phyloP scores from a whole-genome alignment of 192 early-diverging fungal species.

The Umbelopsis sp. region DNA sequence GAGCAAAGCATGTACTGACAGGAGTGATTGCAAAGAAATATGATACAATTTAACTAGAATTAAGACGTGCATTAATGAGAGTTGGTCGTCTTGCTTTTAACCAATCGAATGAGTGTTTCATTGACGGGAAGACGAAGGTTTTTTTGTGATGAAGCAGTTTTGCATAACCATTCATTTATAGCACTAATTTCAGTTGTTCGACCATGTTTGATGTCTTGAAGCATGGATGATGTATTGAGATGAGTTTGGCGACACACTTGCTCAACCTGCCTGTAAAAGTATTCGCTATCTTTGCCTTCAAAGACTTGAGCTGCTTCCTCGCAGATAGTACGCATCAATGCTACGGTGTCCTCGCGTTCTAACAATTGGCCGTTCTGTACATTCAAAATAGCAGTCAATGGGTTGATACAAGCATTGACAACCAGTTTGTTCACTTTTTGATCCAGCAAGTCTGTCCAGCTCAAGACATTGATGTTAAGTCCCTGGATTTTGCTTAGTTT shows the following conservation, averaged over 20 bases:
- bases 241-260: conserved; percentile 42
- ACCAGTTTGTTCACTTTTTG: conserved; percentile 61
- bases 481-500: conserved; percentile 20
- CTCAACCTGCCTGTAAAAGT: conserved; percentile 43
- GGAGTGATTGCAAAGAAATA: too few species aligned
- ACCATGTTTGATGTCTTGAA: conserved; percentile 46
- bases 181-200: conserved; percentile 60
- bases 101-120: conserved; percentile 29
- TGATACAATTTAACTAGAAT: too few species aligned
- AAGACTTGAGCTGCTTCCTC: conserved; percentile 33
- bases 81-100: conserved; percentile 16
- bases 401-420: conserved; percentile 70
- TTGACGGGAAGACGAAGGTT: conserved; percentile 37
- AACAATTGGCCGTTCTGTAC: conserved; percentile 59
- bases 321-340: conserved; percentile 26
- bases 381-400: conserved; percentile 58
- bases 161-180: conserved; percentile 63
- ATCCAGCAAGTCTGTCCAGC: conserved; percentile 48
- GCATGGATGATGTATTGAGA: conserved; percentile 55
- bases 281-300: conserved; percentile 32
- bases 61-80: too few species aligned
- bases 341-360: conserved; percentile 11
- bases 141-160: conserved; percentile 43
- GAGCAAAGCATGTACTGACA: too few species aligned
- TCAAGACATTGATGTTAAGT: conserved; percentile 31